Percentiles rank a stretch among this genome's conserved stretches.
These are phyloP conservation scores for Trichoderma orchidacearum DNA, from an alignment of 495 filamentous ascomycete species.

Conservation along the genomic window DNA sequence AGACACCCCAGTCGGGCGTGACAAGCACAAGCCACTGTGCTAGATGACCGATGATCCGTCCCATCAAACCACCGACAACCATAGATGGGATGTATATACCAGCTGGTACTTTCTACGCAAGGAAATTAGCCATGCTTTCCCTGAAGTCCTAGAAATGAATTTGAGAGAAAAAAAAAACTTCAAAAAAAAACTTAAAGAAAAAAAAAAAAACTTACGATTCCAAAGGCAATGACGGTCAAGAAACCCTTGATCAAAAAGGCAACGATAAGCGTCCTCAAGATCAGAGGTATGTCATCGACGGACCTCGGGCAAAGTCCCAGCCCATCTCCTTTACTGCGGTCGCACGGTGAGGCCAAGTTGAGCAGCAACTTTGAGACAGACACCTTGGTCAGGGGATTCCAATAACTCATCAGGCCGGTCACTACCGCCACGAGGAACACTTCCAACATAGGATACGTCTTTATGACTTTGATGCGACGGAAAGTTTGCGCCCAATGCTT, in stretches of 20 bases:
- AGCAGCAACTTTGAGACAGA: constrained; percentile 83
- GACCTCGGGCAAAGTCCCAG: constrained; percentile 63
- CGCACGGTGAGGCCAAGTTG: constrained; percentile 79
- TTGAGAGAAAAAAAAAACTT: neutral
- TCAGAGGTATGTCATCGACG: constrained; percentile 57
- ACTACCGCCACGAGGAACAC: constrained; percentile 76
- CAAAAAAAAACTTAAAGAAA: neutral
- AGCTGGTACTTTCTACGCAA: constrained; percentile 62
- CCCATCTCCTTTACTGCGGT: constrained; percentile 35
- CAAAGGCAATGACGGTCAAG: constrained; percentile 79
- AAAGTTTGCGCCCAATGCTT: constrained; percentile 80
- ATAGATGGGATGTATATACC: constrained; percentile 98
- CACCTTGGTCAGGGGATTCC: constrained; percentile 83
- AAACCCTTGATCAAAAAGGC: constrained; percentile 86
- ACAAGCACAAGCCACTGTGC: constrained; percentile 72
- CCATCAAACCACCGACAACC: constrained; percentile 92
- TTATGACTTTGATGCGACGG: constrained; percentile 66
- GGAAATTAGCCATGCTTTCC: neutral
- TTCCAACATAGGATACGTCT: constrained; percentile 72
- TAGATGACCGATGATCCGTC: constrained; percentile 72
- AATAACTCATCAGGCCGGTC: constrained; percentile 77
- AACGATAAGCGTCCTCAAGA: constrained; percentile 53
- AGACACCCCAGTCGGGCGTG: constrained; percentile 58
- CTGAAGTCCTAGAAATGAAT: neutral
- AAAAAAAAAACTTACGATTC: constrained; percentile 36